Evolutionary conservation across 2,329 filamentous ascomycete species (phyloP), one percentile per base, ranked within the genome.

Genomic region (Cladophialophora psammophila): DNA sequence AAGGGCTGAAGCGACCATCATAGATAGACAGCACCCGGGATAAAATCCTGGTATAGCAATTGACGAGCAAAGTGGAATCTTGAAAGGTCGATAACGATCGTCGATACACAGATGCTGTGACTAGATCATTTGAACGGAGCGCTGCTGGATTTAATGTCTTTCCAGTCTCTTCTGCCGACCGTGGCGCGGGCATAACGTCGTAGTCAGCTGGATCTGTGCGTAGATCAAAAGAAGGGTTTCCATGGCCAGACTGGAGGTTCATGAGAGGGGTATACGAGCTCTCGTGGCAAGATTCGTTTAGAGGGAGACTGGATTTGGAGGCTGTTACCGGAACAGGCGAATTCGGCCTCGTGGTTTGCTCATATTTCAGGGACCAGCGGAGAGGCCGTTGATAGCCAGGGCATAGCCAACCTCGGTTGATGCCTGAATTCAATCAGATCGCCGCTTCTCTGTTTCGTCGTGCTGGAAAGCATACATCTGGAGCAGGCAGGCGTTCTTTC

Each of bases 311-410:
- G n/a, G 48, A 54, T 20, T 26, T 34, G 5, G 18, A 34, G 54
- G 42, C n/a, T 18, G 58, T 9, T 20, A 31, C 50, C 50, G 32
- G 50, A 5, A 52, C 5, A 31, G 35, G 18, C 18, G 58, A 26
- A 52, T n/a, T 9, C 12, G 15, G 38, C n/a, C 48, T 18, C 2
- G 50, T 3, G 13, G 31, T 6, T 62, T 35, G 55, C 50, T 62
- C 60, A 18, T 62, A 45, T n/a, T 62, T 62, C 20, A 40, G 34
- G 13, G 60, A 62, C 60, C 60, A 62, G 15, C 60, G 60, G n/a
- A 62, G 50, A 3, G 60, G 50, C 4, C 50, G 34, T 32, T 31
- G 60, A n/a, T 62, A 62, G 6, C 60, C 60, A 38, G 60, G 60
- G 50, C 60, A 62, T 8, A 62, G 13, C 18, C 45, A n/a, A 12